Base-by-base conservation (phyloP, 306 rosid genomes). In the Rubus parviflorus region DNA sequence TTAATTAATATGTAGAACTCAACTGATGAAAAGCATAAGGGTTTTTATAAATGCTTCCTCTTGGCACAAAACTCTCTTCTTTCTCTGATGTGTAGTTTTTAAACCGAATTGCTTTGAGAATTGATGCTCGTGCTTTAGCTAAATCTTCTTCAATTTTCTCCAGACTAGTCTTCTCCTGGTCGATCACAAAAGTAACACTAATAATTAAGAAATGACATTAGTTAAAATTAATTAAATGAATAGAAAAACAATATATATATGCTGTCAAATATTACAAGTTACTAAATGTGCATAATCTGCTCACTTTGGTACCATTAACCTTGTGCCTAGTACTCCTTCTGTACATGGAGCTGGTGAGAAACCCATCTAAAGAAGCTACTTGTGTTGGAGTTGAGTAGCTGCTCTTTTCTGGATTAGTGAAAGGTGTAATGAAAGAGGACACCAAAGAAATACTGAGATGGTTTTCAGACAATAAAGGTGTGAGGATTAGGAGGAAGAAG, bases 1-100 rank as follows among this genome's bases (percentile, higher is more conserved):
- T 30, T 5, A 61, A 57, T 57, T 5, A 14, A 37, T 3, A 2
- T 0, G 43, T 63, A 7, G 35, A 63, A 60, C 77, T 74, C 19
- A 43, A 85, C 87, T 80, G 87, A 71, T 80, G 86, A 67, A 86
- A 86, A 71, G 89, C 83, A 17, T 64, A 40, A 23, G 85, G 61
- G 53, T 83, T 84, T 60, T 81, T 85, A 83, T 88, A 86, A 76
- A 86, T 73, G 19, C 74, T n/a, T 65, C 92, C 92, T 82, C 87
- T 82, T 6, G 90, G 92, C 54, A 84, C 17, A 74, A 82, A 85
- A 58, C 69, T 80, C 68, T 83, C 83, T 2, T 35, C 68, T 62
- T 76, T 73, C 3, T 76, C 70, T 14, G 89, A 84, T 8, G 81
- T 65, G 11, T 57, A 76, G 54, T 60, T 81, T 42, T 52, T 72